Percentiles rank a stretch among this genome's conserved stretches.
phyloP scores from a whole-genome alignment of 495 filamentous ascomycete genomes.

The Penicillium herquei region DNA sequence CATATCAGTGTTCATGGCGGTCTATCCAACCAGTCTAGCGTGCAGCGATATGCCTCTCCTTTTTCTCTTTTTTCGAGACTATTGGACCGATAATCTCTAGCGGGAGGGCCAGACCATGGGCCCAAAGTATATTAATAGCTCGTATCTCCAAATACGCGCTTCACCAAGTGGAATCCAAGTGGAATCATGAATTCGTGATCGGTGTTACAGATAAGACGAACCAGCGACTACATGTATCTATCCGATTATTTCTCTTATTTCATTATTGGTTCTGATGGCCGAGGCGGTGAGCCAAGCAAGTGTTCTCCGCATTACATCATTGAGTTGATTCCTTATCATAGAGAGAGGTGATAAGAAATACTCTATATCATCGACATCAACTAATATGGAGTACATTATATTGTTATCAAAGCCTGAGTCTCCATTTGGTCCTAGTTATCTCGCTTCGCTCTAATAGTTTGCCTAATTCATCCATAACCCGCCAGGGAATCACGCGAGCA shows the following conservation, averaged over 20 bases:
- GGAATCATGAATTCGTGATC: too few species aligned
- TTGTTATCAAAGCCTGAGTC: too few species aligned
- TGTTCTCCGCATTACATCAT: slow-evolving; percentile 31
- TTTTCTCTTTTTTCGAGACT: slow-evolving; percentile 3
- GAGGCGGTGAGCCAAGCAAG: slow-evolving; percentile 24
- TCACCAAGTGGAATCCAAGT: too few species aligned
- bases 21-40: slow-evolving; percentile 2
- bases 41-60: slow-evolving; percentile 6
- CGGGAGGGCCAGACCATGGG: slow-evolving; percentile 15
- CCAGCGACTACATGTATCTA: background rate
- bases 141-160: background rate
- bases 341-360: too few species aligned
- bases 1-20: slow-evolving; percentile 1
- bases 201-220: slow-evolving; percentile 1
- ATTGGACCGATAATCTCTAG: slow-evolving; percentile 14
- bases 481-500: background rate
- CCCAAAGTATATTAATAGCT: slow-evolving; percentile 16
- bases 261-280: slow-evolving; percentile 11
- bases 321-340: background rate
- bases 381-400: too few species aligned
- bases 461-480: background rate
- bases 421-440: background rate
- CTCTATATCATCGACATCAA: too few species aligned
- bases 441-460: background rate
- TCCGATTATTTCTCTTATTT: slow-evolving; percentile 22